A percentile compares a stretch with the other conserved stretches of the same genome.
phyloP scores from a whole-genome alignment of 2,329 filamentous ascomycete species.

The Tolypocladium album region DNA sequence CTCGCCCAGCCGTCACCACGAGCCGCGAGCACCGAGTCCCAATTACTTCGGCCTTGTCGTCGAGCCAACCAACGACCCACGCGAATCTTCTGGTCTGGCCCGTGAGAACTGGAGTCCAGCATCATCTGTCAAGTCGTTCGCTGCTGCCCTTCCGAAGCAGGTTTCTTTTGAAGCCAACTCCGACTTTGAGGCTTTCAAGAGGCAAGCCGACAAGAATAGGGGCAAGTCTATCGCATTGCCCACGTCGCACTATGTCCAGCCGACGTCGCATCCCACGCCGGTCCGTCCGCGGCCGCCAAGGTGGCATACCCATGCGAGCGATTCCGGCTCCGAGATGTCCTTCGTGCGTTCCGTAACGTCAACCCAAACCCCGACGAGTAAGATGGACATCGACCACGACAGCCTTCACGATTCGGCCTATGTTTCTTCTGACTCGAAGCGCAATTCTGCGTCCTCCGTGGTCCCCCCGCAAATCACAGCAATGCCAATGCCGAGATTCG shows the following conservation, averaged over 20 bases:
- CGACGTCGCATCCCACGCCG: conserved; percentile 15
- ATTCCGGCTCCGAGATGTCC: conserved; percentile 25
- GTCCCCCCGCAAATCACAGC: conserved; percentile 27
- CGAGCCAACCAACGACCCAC: conserved; percentile 47
- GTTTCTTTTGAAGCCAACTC: conserved; percentile 65
- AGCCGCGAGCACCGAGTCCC: conserved; percentile 50
- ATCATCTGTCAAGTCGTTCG: conserved; percentile 60
- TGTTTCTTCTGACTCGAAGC: conserved; percentile 42
- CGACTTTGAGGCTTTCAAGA: conserved; percentile 71
- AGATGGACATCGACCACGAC: conserved; percentile 35
- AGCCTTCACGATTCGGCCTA: conserved; percentile 42
- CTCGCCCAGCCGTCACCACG: conserved; percentile 27
- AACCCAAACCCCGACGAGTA: conserved; percentile 10
- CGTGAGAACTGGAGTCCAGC: conserved; percentile 67
- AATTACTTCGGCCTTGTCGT: conserved; percentile 79
- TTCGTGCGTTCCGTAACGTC: conserved; percentile 12
- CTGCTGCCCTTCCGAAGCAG: conserved; percentile 55
- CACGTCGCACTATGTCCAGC: conserved; percentile 32
- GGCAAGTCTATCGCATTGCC: conserved; percentile 34
- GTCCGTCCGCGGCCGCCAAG: conserved; percentile 32
- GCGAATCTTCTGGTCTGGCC: conserved; percentile 52
- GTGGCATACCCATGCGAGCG: conserved; percentile 38
- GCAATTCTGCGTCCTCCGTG: conserved; percentile 38
- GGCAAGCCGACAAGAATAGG: conserved; percentile 57
- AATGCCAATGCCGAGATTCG: conserved; percentile 33